Base-by-base conservation (phyloP, 2,329 filamentous ascomycete species). In the Sordariomycetes sp. region DNA sequence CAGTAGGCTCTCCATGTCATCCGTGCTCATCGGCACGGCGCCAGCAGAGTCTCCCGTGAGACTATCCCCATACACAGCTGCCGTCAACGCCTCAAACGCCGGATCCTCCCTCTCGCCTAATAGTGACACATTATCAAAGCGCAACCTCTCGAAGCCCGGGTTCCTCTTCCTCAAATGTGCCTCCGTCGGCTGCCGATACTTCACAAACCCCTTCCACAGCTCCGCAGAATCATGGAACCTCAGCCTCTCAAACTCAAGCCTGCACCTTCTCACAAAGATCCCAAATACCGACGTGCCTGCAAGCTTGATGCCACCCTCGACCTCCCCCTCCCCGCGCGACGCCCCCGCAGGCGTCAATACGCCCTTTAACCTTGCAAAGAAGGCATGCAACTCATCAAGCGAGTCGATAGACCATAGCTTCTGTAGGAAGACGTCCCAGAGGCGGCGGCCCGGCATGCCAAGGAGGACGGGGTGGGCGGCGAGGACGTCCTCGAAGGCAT, bases 351-450 rank as follows among this genome's bases (percentile, higher is more conserved):
- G 85, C 57, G 75, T 76, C 54, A 94, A 69, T 35, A 89, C 70
- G 25, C 70, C 69, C 4, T 74, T 70, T 17, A 87, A 75, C 24
- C 73, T 73, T 34, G 79, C 77, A 65, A 95, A 89, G 68, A 95
- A 92, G 1, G 76, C 74, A 65, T 91, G 83, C n/a, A 97, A 72
- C 0, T 84, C 81, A 70, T 97, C 82, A 12, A 95, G 79, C 22
- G 87, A 92, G 65, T 91, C 84, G 62, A 97, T 82, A 17, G 79
- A 77, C 92, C 94, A 97, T 25, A 97, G 74, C 61, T 84, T 86
- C 57, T 82, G 80, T 13, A 97, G 77, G 58, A 96, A 89, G 2
- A 87, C 74, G 66, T 97, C 90, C 83, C 91, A 94, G n/a, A 96
- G 72, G n/a, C 81, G 86, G 53, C 87, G 80, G 2, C 90, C 90